Base-by-base conservation (phyloP, 495 filamentous ascomycete species). In the Daldinia concentrica region DNA sequence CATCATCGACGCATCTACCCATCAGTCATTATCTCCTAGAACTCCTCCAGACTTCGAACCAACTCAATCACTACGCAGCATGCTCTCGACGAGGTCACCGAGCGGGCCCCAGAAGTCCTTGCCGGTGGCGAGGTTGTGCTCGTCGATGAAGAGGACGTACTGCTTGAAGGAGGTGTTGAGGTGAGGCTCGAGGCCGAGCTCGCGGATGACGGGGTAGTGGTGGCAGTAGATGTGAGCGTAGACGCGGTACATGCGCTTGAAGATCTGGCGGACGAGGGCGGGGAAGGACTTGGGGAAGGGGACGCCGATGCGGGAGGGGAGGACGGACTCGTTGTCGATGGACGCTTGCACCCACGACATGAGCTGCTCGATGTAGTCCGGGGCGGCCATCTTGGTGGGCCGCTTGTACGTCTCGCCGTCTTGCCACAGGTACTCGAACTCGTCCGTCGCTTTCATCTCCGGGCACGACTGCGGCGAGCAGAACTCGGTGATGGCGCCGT, bases 191-290 rank as follows among this genome's bases (percentile, higher is more conserved):
- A 99, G 86, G 30, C 95, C 95, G 29, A 99, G 88, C 71, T 97
- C 94, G 32, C 97, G 90, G 58, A 99, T 90, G 50, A 99, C 95
- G 15, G 94, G 94, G 81, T 99, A 99, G 82, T 99, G 95, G 80
- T 99, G 95, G 86, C 95, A 99, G 86, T 99, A 99, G 74, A 99
- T 97, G 80, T 99, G 95, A 39, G 95, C 95, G 81, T 99, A 99
- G 58, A 99, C 95, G 64, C 95, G 92, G 81, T 98, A 99, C 79
- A 99, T 89, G 71, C 95, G 91, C 86, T 99, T 99, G 87, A 98
- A 97, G 72, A 99, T 90, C 83, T 97, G 93, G 60, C 93, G 91
- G 52, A 97, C 87, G 59, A 95, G 88, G 65, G 89, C 83, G 37
- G 92, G 89, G 82, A 99, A 99, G 14, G 89, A 90, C 79, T 97